Base-by-base conservation (phyloP, 2,329 filamentous ascomycete species). In the Pyrenochaeta sp. region DNA sequence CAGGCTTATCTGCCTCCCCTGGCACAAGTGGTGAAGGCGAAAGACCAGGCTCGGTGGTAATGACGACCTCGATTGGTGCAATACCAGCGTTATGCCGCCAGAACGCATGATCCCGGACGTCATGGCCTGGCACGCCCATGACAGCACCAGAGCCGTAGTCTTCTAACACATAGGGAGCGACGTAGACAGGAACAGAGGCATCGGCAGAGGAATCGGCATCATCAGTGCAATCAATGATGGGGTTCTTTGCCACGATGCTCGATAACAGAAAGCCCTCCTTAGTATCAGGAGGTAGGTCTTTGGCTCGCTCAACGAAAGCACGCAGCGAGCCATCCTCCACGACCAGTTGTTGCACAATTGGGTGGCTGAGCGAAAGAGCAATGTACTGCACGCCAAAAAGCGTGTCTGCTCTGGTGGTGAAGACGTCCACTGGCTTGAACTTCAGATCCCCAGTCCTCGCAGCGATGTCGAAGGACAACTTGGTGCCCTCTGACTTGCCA, bases 61-160 rank as follows among this genome's bases (percentile, higher is more conserved):
- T 58, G 1, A 92, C 91, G 39, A 85, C 76, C 2, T 85, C 81
- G 27, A 93, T 82, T 2, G 85, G 84, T 40, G 85, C 78, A 3
- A 83, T 79, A 5, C 81, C 79, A 27, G 83, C 80, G 60, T 96
- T 91, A 52, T 87, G 80, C 63, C 83, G 86, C 89, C 91, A 96
- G 72, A 96, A 97, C 1, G 85, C 84, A 74, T 90, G 82, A 64
- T 97, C 92, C 46, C 91, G 84, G 4, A 82, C 71, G 73, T 97
- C 92, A 68, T 97, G 92, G 1, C 88, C 92, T 0, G 92, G 92
- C 7, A 96, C 92, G 37, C 92, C 92, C 92, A 97, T 96, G 1
- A 96, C 89, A 9, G 92, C 92, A 1, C 92, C 92, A 61, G 92
- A 90, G 14, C 92, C 91, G 63, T 96, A 95, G 68, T 92, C 90